A percentile compares a stretch with the other conserved stretches of the same genome.
Conservation (phyloP, 768 basidiomycete species). For the Pleurotus salmoneostramineus region DNA sequence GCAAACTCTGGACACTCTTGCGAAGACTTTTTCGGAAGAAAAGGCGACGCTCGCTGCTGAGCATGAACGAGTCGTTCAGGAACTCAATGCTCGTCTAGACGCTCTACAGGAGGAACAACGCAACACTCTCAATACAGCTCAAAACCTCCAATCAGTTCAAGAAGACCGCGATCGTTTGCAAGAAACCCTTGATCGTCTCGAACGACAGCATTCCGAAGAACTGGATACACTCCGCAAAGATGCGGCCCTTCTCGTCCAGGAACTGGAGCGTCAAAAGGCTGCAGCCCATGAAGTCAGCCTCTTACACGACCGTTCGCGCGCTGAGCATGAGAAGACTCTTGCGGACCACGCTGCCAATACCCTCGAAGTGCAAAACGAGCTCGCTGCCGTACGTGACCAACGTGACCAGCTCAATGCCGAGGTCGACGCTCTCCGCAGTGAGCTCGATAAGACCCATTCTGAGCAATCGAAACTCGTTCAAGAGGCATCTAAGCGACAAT, state of each 20-base stretch:
- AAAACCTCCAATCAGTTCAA: constrained; percentile 33
- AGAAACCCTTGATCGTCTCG: constrained; percentile 43
- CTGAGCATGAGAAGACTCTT: constrained; percentile 42
- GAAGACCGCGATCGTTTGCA: constrained; percentile 47
- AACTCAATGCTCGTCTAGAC: constrained; percentile 34
- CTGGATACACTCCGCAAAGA: constrained; percentile 43
- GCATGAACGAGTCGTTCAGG: constrained; percentile 42
- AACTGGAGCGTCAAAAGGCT: constrained; percentile 58
- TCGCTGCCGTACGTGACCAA: constrained; percentile 41
- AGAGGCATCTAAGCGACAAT: constrained; percentile 73
- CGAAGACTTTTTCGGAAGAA: constrained; percentile 40
- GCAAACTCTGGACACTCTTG: constrained; percentile 21
- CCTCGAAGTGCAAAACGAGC: constrained; percentile 43
- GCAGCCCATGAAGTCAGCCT: constrained; percentile 47
- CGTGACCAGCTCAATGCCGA: constrained; percentile 39
- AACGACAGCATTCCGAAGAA: constrained; percentile 44
- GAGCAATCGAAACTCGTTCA: constrained; percentile 63
- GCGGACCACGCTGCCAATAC: constrained; percentile 47
- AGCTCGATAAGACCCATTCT: constrained; percentile 52
- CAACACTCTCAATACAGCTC: constrained; percentile 24
- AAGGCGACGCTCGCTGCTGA: constrained; percentile 36
- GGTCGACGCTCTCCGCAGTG: constrained; percentile 50
- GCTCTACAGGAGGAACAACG: constrained; percentile 33
- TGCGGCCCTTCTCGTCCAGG: constrained; percentile 45
- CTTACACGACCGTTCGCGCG: constrained; percentile 36